phyloP scores from a whole-genome alignment of 2,329 filamentous ascomycete genomes.

The Fusarium sp. region DNA sequence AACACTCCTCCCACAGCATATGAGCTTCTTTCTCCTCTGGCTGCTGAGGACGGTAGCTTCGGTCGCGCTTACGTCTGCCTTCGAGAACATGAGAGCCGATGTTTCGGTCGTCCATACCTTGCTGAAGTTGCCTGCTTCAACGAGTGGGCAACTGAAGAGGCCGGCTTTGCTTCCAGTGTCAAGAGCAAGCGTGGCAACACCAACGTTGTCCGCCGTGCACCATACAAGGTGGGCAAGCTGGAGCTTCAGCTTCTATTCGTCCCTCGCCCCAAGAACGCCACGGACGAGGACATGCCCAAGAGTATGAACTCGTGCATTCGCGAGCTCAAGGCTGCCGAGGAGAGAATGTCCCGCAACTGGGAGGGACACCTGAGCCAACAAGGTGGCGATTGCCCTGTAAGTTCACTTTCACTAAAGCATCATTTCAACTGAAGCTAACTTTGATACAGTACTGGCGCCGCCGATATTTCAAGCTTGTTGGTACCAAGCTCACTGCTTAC shows the following conservation, averaged over 20 bases:
- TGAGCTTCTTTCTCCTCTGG: conserved; percentile 86
- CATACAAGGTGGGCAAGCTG: conserved; percentile 96
- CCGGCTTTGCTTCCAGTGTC: conserved; percentile 81
- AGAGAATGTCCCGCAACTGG: conserved; percentile 79
- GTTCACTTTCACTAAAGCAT: conserved; percentile 51
- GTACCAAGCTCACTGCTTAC: conserved; percentile 92
- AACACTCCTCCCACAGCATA: conserved; percentile 78
- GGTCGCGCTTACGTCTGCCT: conserved; percentile 93
- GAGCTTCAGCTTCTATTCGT: conserved; percentile 95
- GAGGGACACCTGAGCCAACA: conserved; percentile 96
- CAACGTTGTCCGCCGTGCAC: conserved; percentile 81
- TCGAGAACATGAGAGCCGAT: conserved; percentile 88
- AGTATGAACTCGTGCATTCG: conserved; percentile 97
- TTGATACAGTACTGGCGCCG: conserved; percentile 87
- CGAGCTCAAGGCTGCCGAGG: conserved; percentile 91
- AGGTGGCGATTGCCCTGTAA: conserved; percentile 95
- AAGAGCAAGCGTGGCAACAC: conserved; percentile 89
- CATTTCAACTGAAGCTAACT: conserved; percentile 52
- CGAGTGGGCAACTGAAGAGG: conserved; percentile 95
- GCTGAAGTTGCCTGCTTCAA: conserved; percentile 97
- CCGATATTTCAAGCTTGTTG: conserved; percentile 94
- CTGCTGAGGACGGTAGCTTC: conserved; percentile 93
- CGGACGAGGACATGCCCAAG: conserved; percentile 98
- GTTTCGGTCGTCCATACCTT: conserved; percentile 87
- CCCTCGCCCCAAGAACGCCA: conserved; percentile 85